Conservation (phyloP, 176 grass and related monocot genomes). For the Avena insularis region DNA sequence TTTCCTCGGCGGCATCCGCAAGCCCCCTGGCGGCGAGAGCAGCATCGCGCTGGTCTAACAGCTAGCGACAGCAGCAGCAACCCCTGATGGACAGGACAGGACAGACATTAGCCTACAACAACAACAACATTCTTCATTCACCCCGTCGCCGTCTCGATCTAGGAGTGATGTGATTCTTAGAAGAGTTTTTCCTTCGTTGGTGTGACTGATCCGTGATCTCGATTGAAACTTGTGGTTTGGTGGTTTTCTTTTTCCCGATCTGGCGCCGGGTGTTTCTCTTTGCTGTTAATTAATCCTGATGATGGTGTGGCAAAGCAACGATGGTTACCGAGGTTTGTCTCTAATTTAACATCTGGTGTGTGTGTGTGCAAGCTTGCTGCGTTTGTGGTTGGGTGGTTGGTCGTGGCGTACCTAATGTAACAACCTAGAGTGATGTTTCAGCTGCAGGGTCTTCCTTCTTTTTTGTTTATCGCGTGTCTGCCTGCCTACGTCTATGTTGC, state of each 20-base stretch:
- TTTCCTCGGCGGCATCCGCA: slow-evolving; percentile 91
- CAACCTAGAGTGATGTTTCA: slow-evolving; percentile 53
- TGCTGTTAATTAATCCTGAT: slow-evolving; percentile 53
- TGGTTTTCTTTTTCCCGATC: slow-evolving; percentile 33
- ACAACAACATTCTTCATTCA: slow-evolving; percentile 42
- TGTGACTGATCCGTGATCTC: slow-evolving; percentile 44
- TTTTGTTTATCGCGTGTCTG: slow-evolving; percentile 16
- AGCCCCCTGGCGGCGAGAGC: slow-evolving; percentile 91
- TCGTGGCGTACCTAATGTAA: slow-evolving; percentile 76
- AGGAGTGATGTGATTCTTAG: slow-evolving; percentile 55
- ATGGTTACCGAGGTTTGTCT: slow-evolving; percentile 25
- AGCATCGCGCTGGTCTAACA: slow-evolving; percentile 90
- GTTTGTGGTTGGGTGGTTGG: slow-evolving; percentile 46
- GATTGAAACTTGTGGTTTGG: slow-evolving; percentile 68
- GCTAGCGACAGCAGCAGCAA: background rate
- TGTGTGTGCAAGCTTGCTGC: background rate
- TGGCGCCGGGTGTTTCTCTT: slow-evolving; percentile 32
- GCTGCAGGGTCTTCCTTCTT: slow-evolving; percentile 35
- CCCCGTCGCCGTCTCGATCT: slow-evolving; percentile 42
- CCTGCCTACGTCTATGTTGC: background rate
- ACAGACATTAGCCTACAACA: slow-evolving; percentile 38
- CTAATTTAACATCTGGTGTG: slow-evolving; percentile 67
- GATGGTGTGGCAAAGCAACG: slow-evolving; percentile 63
- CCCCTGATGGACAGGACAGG: slow-evolving; percentile 50
- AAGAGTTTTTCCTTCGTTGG: slow-evolving; percentile 42